phyloP scores from a whole-genome alignment of 208 protist genomes.

The Crithidia acanthocephali region DNA sequence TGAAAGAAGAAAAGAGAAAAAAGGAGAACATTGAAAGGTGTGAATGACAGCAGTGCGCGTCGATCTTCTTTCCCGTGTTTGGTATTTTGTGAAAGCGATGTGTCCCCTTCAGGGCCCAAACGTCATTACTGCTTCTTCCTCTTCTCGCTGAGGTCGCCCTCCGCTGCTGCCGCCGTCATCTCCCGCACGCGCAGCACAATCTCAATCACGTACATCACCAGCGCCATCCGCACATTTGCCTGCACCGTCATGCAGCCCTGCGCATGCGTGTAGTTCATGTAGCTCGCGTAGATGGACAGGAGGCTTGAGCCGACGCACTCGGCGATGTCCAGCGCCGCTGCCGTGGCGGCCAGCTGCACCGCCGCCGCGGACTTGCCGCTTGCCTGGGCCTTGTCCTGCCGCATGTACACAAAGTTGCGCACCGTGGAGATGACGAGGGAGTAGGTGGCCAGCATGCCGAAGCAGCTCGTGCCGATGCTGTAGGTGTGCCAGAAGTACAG shows the following conservation, averaged over 20 bases:
- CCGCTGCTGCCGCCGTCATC: conserved; percentile 16
- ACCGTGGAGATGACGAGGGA: conserved; percentile 32
- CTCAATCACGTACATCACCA: conserved; percentile 42
- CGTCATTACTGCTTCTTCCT: conserved; percentile 23
- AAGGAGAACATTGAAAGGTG: background rate
- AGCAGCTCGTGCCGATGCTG: conserved; percentile 48
- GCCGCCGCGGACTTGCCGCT: conserved; percentile 21
- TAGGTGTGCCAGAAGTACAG: conserved; percentile 62
- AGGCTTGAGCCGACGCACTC: conserved; percentile 42
- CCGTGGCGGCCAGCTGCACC: conserved; percentile 7
- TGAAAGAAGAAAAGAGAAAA: background rate
- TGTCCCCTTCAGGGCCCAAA: no score
- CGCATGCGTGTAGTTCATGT: conserved; percentile 45
- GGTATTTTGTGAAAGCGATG: no score
- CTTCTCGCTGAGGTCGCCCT: conserved; percentile 25
- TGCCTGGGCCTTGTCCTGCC: conserved; percentile 23
- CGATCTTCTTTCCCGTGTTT: background rate
- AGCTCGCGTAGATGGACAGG: conserved; percentile 46
- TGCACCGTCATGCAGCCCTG: conserved; percentile 46
- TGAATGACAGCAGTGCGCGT: no score
- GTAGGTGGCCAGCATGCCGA: conserved; percentile 35
- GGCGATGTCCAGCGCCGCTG: conserved; percentile 27
- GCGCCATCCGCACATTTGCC: conserved; percentile 55
- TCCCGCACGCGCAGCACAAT: conserved; percentile 36
- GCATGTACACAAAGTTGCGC: conserved; percentile 31